Evolutionary conservation across 2,329 filamentous ascomycete genomes (phyloP), one percentile per base, ranked within the genome.

Genomic region (Domatiomyces globalis): DNA sequence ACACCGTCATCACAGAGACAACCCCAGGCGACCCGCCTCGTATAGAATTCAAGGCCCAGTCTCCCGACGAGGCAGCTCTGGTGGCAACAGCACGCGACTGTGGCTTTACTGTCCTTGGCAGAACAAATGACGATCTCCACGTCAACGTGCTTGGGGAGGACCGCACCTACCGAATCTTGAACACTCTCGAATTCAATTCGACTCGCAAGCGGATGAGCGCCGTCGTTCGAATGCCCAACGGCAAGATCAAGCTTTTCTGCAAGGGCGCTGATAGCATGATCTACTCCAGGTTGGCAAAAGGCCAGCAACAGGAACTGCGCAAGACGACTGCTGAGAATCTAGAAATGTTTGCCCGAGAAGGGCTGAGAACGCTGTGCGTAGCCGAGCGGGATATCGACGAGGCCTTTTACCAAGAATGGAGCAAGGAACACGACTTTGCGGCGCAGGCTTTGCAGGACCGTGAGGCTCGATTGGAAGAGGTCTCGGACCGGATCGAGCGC

Each of bases 231-330:
- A 95, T 96, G 88, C 90, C 92, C 0, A 81, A 96, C 66, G 84
- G 85, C 43, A 83, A 77, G 53, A 95, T 98, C 55, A 76, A 92
- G 50, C 76, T 98, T 1, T 94, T 94, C 69, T 98, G 92, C 74
- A 98, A 98, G 71, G 92, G 92, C 57, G 92, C 92, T 33, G 92
- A 98, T 66, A 95, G 87, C 62, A 85, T 96, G 62, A 96, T 98
- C 58, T 98, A 96, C 67, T 89, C 88, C 6, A 84, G 92, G 5
- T 74, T 98, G 54, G 86, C 82, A 68, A 80, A 78, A 56, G 88
- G 89, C 47, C 83, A 94, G 66, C 92, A 98, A 69, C 75, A 80
- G 54, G 85, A 95, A 62, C 77, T 98, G 50, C 80, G 92, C 55
- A 78, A 80, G 60, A 76, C 78, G 17, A 98, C 94, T 1, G 92